Evolutionary conservation across 345 rosid species (phyloP), one percentile per base, ranked within the genome.

Genomic region (Noccaea caerulescens): DNA sequence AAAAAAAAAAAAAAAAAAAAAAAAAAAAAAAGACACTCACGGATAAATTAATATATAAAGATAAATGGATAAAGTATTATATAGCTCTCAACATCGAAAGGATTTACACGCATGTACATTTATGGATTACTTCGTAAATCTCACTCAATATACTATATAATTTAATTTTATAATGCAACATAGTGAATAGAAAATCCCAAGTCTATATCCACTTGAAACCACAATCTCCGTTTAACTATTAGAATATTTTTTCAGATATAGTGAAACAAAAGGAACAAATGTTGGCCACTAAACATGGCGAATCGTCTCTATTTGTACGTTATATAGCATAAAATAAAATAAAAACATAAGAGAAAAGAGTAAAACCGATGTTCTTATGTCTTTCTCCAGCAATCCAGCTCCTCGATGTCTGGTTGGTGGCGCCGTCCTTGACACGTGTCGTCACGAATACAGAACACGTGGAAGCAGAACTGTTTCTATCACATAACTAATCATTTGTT

Each of bases 401-500:
- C 75, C 76, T 27, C 39, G 7, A 13, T 47, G 79, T 72, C 79
- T 80, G 77, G 87, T 82, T 80, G 86, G 91, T 88, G 88, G 79
- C 81, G 95, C 95, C 96, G 97, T 81, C 90, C 97, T 82, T 76
- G 20, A 66, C 69, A 79, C 63, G 58, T 75, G 74, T 62, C 71
- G 66, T 18, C 44, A 56, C 65, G 78, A 3, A n/a, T 63, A 23
- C 4, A 2, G 0, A 80, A 73, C 97, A 78, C 79, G 71, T 87
- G 82, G 76, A 67, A 34, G 25, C 14, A 57, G 32, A 62, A 14
- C 76, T 79, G 87, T 85, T 84, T 45, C 2, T 51, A 70, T 82
- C 83, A 56, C 66, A 33, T 44, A 52, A 50, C 83, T 79, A 82
- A 89, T 81, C 71, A 85, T 82, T 70, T 62, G 66, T 77, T 60